Evolutionary conservation across 169 alveolate species (phyloP).

Genomic region (Cryptosporidium xiaoi): DNA sequence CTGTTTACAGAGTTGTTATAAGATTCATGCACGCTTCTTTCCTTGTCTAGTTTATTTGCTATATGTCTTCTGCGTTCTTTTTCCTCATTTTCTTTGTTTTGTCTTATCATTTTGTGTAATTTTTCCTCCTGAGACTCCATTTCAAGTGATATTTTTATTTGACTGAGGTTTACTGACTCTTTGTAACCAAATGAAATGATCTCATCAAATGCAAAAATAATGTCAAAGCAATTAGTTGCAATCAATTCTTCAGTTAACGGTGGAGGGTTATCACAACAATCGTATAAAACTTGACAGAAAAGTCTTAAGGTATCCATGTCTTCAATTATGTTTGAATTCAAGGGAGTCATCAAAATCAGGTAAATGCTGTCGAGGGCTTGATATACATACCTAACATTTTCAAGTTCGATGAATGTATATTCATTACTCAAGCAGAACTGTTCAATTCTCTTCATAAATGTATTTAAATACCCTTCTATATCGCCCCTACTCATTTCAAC

Average conservation of each 20-base stretch:
- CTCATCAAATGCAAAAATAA: constrained; percentile 90
- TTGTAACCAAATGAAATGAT: constrained; percentile 85
- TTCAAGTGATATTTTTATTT: constrained; percentile 87
- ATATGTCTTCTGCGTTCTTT: constrained; percentile 87
- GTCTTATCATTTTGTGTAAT: constrained; percentile 78
- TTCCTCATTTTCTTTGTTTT: constrained; percentile 87
- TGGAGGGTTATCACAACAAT: constrained; percentile 75
- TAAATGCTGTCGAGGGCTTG: constrained; percentile 88
- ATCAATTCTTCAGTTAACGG: constrained; percentile 86
- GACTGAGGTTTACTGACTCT: constrained; percentile 88
- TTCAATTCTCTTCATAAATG: constrained; percentile 53
- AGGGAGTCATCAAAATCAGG: constrained; percentile 87
- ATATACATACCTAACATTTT: constrained; percentile 88
- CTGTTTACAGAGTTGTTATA: constrained; percentile 61
- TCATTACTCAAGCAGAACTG: constrained; percentile 75
- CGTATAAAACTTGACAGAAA: constrained; percentile 83
- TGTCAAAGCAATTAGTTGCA: constrained; percentile 84
- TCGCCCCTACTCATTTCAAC: constrained; percentile 88
- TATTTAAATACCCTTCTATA: constrained; percentile 83
- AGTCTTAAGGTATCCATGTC: constrained; percentile 88
- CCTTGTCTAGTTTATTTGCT: constrained; percentile 90
- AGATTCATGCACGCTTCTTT: constrained; percentile 76
- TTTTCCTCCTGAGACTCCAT: constrained; percentile 93
- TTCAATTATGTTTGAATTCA: constrained; percentile 89
- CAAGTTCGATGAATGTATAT: constrained; percentile 89